These are phyloP conservation scores for Wickerhamomyces bovis DNA, from an alignment of 805 yeast species.

Conservation along the genomic window DNA sequence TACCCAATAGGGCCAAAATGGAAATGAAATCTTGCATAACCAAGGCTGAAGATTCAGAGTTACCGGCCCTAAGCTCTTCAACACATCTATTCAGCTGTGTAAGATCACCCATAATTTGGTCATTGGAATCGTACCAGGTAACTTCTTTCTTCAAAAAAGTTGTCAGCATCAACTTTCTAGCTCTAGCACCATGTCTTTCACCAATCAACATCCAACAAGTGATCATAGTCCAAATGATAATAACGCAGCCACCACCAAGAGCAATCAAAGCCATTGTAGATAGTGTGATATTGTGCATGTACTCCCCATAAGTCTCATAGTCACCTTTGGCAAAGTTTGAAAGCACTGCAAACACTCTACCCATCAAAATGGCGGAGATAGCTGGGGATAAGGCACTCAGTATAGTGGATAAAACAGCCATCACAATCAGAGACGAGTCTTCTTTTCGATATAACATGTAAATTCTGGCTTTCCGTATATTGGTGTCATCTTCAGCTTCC, in stretches of 20 bases:
- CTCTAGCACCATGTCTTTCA: constrained; percentile 57
- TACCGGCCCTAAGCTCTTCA: constrained; percentile 65
- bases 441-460: constrained; percentile 18
- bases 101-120: constrained; percentile 54
- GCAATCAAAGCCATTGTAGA: constrained; percentile 36
- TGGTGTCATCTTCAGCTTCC: not conserved
- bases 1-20: constrained; percentile 45
- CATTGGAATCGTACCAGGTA: constrained; percentile 58
- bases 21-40: constrained; percentile 49
- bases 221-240: constrained; percentile 49
- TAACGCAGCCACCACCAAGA: constrained; percentile 40
- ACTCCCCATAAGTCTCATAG: constrained; percentile 25
- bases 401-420: constrained; percentile 35
- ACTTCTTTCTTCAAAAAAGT: constrained; percentile 41
- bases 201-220: constrained; percentile 64
- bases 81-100: constrained; percentile 64
- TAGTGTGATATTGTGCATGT: constrained; percentile 32
- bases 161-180: constrained; percentile 40
- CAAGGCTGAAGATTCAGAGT: constrained; percentile 60
- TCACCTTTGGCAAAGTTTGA: constrained; percentile 28
- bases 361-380: constrained; percentile 57
- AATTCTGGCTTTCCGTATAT: constrained; percentile 11
- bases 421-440: constrained; percentile 21
- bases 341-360: constrained; percentile 50
- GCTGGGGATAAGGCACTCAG: constrained; percentile 56